A percentile compares a stretch with the other conserved stretches of the same genome.
Evolutionary conservation across 257 asterid species (phyloP).

Genomic region (Capsicum rhomboideum): DNA sequence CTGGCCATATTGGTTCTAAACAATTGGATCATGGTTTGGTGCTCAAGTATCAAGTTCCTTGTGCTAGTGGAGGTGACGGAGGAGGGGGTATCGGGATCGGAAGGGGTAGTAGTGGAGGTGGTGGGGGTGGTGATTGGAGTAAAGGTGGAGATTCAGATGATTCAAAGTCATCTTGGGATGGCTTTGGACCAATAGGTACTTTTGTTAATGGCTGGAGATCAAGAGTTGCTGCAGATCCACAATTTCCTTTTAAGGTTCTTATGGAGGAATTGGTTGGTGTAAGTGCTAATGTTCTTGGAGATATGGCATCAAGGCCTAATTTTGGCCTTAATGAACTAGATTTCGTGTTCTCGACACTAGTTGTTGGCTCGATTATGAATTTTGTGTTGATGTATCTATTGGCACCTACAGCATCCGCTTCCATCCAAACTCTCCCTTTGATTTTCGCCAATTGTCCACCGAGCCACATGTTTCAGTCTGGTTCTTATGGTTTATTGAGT

Average conservation of each 20-base stretch:
- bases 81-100: background rate
- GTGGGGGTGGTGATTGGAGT: slow-evolving; percentile 30
- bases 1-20: background rate
- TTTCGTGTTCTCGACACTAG: slow-evolving; percentile 80
- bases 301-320: slow-evolving; percentile 92
- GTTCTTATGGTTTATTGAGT: slow-evolving; percentile 39
- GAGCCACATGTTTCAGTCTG: slow-evolving; percentile 91
- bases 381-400: slow-evolving; percentile 79
- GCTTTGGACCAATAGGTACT: slow-evolving; percentile 68
- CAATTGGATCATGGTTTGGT: background rate
- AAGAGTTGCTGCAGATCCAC: slow-evolving; percentile 85
- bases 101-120: slow-evolving; percentile 8
- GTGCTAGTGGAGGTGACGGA: slow-evolving; percentile 16
- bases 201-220: slow-evolving; percentile 80
- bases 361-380: slow-evolving; percentile 77
- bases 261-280: slow-evolving; percentile 95
- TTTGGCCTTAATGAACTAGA: slow-evolving; percentile 90
- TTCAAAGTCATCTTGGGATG: slow-evolving; percentile 28
- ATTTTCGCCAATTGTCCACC: slow-evolving; percentile 63
- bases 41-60: slow-evolving; percentile 9
- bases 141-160: slow-evolving; percentile 44
- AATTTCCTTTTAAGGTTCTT: slow-evolving; percentile 81
- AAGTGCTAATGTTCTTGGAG: slow-evolving; percentile 69
- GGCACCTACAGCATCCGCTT: slow-evolving; percentile 60
- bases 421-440: slow-evolving; percentile 47